A percentile compares a stretch with the other conserved stretches of the same genome.
Conservation (phyloP, 148 eudicot genomes). For the Salicornia ramosissima region DNA sequence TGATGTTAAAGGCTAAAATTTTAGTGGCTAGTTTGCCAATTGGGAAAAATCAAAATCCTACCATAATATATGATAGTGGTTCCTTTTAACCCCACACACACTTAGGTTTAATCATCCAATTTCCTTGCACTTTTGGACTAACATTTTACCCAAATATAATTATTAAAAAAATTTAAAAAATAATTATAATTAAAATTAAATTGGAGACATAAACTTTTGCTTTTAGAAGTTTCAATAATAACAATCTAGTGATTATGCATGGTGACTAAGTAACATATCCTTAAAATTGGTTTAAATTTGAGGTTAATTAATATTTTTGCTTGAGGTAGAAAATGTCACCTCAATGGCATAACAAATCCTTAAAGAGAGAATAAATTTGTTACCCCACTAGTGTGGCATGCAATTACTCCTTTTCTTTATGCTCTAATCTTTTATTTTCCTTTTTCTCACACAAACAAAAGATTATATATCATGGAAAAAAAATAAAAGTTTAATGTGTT, state of each 20-base stretch:
- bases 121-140: constrained; percentile 5
- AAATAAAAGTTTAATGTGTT: not conserved
- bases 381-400: constrained; percentile 33
- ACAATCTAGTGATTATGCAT: constrained; percentile 26
- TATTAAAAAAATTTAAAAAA: not conserved
- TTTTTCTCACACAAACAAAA: constrained; percentile 15
- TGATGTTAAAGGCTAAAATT: constrained; percentile 10
- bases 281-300: constrained; percentile 16
- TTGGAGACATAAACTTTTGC: constrained; percentile 15
- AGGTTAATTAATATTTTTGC: constrained; percentile 27
- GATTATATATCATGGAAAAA: constrained; percentile 14
- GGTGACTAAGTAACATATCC: constrained; percentile 26
- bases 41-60: constrained; percentile 6
- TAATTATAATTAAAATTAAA: not conserved
- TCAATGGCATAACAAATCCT: constrained; percentile 19
- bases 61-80: constrained; percentile 21
- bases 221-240: constrained; percentile 19
- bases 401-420: constrained; percentile 25
- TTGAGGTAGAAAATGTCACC: constrained; percentile 26
- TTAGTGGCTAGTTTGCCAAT: constrained; percentile 20
- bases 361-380: constrained; percentile 28
- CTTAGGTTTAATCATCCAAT: constrained; percentile 12
- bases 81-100: constrained; percentile 18
- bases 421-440: constrained; percentile 5
- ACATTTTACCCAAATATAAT: not conserved